Base-by-base conservation (phyloP, 78 protist species). In the Creolimax fragrantissima region DNA sequence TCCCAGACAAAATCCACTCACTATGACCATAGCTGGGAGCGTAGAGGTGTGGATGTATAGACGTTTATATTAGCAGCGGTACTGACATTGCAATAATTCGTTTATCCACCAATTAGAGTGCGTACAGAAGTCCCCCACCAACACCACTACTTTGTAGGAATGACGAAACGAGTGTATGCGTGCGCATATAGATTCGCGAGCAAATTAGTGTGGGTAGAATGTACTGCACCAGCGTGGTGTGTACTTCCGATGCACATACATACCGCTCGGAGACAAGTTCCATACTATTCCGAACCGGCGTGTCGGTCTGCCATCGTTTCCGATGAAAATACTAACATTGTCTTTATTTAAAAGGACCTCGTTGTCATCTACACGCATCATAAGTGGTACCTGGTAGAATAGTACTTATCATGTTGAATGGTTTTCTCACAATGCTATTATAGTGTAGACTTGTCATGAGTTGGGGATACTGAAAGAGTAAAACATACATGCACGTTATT, bases 291-390 rank as follows among this genome's bases (percentile, higher is more conserved):
- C 86, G 35, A 83, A 83, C 41, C 35, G 86, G 35, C 86, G 86
- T 17, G 86, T 83, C 44, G 7, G 86, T 24, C 35, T 5, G 41
- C 86, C 86, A 41, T 83, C 86, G 7, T 11, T 6, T 32, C 86
- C 86, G 6, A 83, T 83, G 86, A 83, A 83, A 11, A 83, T 83
- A 83, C 86, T 83, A 5, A 24, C 86, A 83, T 83, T 83, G 86
- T 83, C 86, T 83, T 83, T 83, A 41, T 24, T 83, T 24, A 83
- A 41, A 36, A 83, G 86, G 44, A 83, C 42, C 37, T 83, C 86
- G 37, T 39, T 39, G 86, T 83, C 86, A 83, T 83, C 7, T 24
- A 83, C 7, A 36, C 7, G 35, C 35, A 41, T 83, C 42, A 83
- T 83, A 6, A 83, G 86, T 17, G 86, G 7, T 83, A 39, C 86